Conservation (phyloP, 1,139 yeast species). For the Saccharomyces pastorianus region DNA sequence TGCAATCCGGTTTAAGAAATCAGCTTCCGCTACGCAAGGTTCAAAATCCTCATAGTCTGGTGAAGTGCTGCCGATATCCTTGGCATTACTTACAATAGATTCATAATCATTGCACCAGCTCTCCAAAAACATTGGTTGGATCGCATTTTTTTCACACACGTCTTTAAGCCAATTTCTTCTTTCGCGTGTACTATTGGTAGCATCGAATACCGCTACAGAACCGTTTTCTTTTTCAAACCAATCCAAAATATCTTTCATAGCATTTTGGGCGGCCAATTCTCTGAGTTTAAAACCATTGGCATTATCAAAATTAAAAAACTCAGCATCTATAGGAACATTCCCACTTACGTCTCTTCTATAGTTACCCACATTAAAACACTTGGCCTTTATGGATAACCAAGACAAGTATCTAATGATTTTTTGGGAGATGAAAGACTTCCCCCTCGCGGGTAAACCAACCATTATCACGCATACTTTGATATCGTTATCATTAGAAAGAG, state of each 20-base stretch:
- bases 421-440: conserved; percentile 60
- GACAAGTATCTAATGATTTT: conserved; percentile 77
- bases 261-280: conserved; percentile 60
- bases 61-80: conserved; percentile 78
- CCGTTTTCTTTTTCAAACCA: conserved; percentile 83
- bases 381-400: conserved; percentile 84
- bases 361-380: conserved; percentile 82
- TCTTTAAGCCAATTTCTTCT: conserved; percentile 61
- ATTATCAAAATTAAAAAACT: conserved; percentile 68
- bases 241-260: conserved; percentile 73
- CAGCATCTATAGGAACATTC: conserved; percentile 55
- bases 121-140: conserved; percentile 88
- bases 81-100: conserved; percentile 66
- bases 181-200: conserved; percentile 66
- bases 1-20: conserved; percentile 64
- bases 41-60: conserved; percentile 74
- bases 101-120: conserved; percentile 83
- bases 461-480: conserved; percentile 67
- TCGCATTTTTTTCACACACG: conserved; percentile 55
- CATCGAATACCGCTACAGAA: conserved; percentile 87
- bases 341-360: conserved; percentile 55
- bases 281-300: conserved; percentile 55
- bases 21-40: conserved; percentile 62
- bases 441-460: conserved; percentile 65
- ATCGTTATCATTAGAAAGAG: conserved; percentile 63